A percentile compares a stretch with the other conserved stretches of the same genome.
phyloP scores from a whole-genome alignment of 1,139 yeast species.

The Kurtzmaniella natalensis region DNA sequence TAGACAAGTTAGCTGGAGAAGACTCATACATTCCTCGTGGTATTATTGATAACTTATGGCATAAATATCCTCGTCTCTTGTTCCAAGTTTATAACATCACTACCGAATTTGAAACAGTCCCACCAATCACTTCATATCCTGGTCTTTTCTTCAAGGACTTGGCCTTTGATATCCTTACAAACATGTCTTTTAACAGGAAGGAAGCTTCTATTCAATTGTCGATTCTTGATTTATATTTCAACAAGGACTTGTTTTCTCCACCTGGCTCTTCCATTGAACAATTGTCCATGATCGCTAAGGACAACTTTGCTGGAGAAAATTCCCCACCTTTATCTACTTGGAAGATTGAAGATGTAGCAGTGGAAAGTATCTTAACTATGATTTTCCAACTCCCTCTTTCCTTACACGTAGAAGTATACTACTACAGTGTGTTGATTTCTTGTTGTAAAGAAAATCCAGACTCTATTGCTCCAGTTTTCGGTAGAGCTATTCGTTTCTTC shows the following conservation, averaged over 20 bases:
- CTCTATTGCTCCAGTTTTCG: conserved; percentile 92
- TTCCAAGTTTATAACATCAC: conserved; percentile 59
- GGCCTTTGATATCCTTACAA: conserved; percentile 67
- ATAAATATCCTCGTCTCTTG: conserved; percentile 50
- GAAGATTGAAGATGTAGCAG: conserved; percentile 88
- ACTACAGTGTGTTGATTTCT: conserved; percentile 81
- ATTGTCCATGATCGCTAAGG: conserved; percentile 38
- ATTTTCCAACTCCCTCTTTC: conserved; percentile 71
- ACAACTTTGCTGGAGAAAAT: conserved; percentile 37
- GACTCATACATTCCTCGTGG: conserved; percentile 30
- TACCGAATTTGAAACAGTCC: conserved; percentile 65
- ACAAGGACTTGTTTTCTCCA: conserved; percentile 67
- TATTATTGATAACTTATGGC: conserved; percentile 37
- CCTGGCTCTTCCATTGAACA: conserved; percentile 83
- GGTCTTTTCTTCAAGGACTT: conserved; percentile 70
- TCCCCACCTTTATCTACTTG: conserved; percentile 59
- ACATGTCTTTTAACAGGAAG: conserved; percentile 82
- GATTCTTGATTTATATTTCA: conserved; percentile 70
- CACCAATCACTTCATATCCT: conserved; percentile 52
- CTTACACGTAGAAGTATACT: conserved; percentile 69
- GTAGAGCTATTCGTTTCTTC: conserved; percentile 84
- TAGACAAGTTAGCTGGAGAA: conserved; percentile 28
- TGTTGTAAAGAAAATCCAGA: conserved; percentile 85
- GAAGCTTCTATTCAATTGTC: conserved; percentile 84
- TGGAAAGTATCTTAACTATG: conserved; percentile 76